A percentile compares a stretch with the other conserved stretches of the same genome.
Conservation (phyloP, 78 protist species). For the Tieghemostelium lacteum region DNA sequence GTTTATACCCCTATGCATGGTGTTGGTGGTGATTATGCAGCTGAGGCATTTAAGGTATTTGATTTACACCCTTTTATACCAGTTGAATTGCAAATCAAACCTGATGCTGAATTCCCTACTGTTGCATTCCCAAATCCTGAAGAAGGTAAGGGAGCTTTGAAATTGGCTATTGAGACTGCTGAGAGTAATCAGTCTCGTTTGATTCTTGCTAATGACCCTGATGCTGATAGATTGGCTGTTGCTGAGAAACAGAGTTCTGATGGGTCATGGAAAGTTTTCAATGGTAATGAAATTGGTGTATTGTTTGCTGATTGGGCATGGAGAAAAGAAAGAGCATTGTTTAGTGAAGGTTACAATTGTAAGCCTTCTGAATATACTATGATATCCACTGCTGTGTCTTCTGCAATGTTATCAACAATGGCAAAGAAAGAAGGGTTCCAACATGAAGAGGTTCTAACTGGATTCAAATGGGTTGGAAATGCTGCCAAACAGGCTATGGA, state of each 20-base stretch:
- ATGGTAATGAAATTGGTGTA: conserved; percentile 98
- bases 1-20: conserved; percentile 99
- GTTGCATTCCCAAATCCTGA: conserved; percentile 99
- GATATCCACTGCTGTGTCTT: conserved; percentile 95
- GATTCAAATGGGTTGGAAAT: conserved; percentile 99
- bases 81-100: conserved; percentile 85
- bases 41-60: conserved; percentile 74
- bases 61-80: conserved; percentile 61
- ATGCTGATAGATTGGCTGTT: conserved; percentile 98
- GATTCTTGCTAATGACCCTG: conserved; percentile 99
- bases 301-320: conserved; percentile 95
- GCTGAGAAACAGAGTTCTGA: conserved; percentile 86
- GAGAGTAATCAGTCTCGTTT: conserved; percentile 63
- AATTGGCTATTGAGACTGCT: conserved; percentile 90
- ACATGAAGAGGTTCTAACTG: conserved; percentile 95
- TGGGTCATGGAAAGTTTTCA: conserved; percentile 95
- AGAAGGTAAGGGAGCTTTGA: conserved; percentile 93
- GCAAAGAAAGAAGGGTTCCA: conserved; percentile 91
- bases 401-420: conserved; percentile 88
- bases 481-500: conserved; percentile 74
- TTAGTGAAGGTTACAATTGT: neutral
- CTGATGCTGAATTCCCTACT: conserved; percentile 99
- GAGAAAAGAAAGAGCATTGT: conserved; percentile 4
- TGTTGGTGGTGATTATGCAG: conserved; percentile 92
- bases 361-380: conserved; percentile 40